phyloP scores from a whole-genome alignment of 257 asterid species.

The Striga asiatica region DNA sequence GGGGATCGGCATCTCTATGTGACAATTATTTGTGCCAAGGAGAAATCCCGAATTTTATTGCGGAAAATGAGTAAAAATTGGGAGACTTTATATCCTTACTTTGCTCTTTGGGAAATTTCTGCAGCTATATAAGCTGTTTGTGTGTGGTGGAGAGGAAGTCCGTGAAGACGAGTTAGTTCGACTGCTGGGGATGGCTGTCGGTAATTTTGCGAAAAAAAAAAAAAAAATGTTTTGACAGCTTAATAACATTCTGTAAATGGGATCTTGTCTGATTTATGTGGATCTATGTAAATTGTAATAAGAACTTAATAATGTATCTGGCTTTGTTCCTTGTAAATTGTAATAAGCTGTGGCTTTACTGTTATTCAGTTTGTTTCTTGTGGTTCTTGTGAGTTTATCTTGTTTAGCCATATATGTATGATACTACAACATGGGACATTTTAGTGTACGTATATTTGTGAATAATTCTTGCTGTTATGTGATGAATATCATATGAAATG shows the following conservation, averaged over 20 bases:
- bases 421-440: neutral
- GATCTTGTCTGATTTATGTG: slow-evolving; percentile 11
- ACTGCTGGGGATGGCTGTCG: neutral
- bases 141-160: neutral
- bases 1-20: slow-evolving; percentile 85
- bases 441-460: too few relatives aligned
- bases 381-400: neutral
- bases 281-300: slow-evolving; percentile 15
- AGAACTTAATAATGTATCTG: slow-evolving; percentile 13
- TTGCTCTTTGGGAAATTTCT: slow-evolving; percentile 6
- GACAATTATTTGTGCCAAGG: slow-evolving; percentile 86
- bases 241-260: slow-evolving; percentile 13
- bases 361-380: neutral
- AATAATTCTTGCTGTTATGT: too few relatives aligned
- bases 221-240: slow-evolving; percentile 13
- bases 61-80: slow-evolving; percentile 54
- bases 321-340: slow-evolving; percentile 8
- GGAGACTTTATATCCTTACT: slow-evolving; percentile 9
- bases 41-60: slow-evolving; percentile 69
- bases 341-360: slow-evolving; percentile 2
- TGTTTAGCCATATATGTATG: neutral
- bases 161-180: slow-evolving; percentile 10
- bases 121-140: neutral
- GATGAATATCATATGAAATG: too few relatives aligned
- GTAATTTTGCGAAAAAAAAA: neutral